Conservation (phyloP, 495 filamentous ascomycete species). For the Trichoderma reesei region DNA sequence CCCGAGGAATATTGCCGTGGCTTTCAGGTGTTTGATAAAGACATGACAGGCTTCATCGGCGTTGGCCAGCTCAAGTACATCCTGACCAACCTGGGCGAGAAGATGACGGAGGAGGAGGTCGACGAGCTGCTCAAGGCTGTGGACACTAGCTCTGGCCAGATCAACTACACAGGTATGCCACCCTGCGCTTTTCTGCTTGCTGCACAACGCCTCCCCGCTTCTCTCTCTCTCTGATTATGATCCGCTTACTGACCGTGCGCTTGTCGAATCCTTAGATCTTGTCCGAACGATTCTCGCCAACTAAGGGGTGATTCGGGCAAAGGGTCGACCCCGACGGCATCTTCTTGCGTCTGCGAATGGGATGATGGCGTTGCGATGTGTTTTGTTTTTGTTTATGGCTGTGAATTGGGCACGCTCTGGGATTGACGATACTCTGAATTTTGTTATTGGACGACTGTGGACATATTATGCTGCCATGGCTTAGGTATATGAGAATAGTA, state of each 20-base stretch:
- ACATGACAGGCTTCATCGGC: conserved; percentile 94
- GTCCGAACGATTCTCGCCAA: conserved; percentile 93
- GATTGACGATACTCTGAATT: neutral
- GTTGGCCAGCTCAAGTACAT: conserved; percentile 95
- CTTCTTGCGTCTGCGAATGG: conserved; percentile 1
- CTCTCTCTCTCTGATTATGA: neutral
- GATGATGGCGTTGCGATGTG: conserved; percentile 7
- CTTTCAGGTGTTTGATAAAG: conserved; percentile 99
- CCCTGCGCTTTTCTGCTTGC: neutral
- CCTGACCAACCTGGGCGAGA: conserved; percentile 93
- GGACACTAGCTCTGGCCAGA: conserved; percentile 84
- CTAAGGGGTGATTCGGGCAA: conserved; percentile 31
- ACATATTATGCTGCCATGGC: conserved; percentile 7
- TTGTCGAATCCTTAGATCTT: conserved; percentile 48
- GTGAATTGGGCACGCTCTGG: conserved; percentile 5
- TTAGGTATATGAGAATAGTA: neutral
- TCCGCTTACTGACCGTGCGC: too few species aligned
- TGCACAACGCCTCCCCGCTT: conserved; percentile 4
- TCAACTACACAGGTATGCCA: conserved; percentile 83
- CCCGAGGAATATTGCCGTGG: conserved; percentile 96
- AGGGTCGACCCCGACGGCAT: neutral
- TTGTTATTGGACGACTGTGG: conserved; percentile 13
- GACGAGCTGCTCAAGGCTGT: conserved; percentile 97
- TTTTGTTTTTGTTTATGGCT: neutral
- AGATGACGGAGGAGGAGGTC: conserved; percentile 97